A percentile compares a stretch with the other conserved stretches of the same genome.
These are phyloP conservation scores for Dujonia santamariae DNA, from an alignment of 1,139 yeast species.

Conservation along the genomic window DNA sequence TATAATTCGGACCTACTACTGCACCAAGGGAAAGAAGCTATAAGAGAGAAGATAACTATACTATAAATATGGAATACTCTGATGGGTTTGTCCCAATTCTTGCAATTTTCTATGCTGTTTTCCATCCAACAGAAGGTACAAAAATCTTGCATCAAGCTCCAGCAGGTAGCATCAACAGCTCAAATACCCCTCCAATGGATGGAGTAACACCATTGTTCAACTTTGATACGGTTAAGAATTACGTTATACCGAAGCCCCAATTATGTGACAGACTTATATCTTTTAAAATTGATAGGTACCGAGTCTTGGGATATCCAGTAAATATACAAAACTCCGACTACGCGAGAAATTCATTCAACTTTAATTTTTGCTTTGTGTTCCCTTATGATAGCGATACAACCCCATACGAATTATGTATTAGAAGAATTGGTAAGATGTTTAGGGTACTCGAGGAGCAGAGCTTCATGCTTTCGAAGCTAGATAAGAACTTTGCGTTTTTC, in stretches of 20 bases:
- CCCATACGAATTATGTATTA: conserved; percentile 83
- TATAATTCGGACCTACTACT: no score
- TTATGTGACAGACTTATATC: conserved; percentile 80
- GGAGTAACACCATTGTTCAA: conserved; percentile 51
- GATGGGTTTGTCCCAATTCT: conserved; percentile 80
- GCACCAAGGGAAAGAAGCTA: no score
- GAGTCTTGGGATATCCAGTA: conserved; percentile 90
- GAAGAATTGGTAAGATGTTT: conserved; percentile 85
- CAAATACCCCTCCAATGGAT: conserved; percentile 18
- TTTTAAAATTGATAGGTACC: conserved; percentile 64
- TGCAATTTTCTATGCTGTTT: conserved; percentile 85
- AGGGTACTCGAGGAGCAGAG: conserved; percentile 88
- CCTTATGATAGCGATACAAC: conserved; percentile 77
- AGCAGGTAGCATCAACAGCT: conserved; percentile 45
- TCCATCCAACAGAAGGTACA: conserved; percentile 95
- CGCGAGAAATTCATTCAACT: conserved; percentile 86
- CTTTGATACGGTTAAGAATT: conserved; percentile 84
- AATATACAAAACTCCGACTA: conserved; percentile 71
- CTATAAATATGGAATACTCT: conserved; percentile 7
- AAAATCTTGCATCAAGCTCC: conserved; percentile 95
- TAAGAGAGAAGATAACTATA: no score
- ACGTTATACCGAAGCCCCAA: conserved; percentile 89
- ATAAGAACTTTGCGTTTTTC: conserved; percentile 35
- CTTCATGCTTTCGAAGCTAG: conserved; percentile 62
- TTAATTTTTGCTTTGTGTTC: conserved; percentile 90